phyloP scores from a whole-genome alignment of 2,329 filamentous ascomycete species.

The Thielaviopsis populi region DNA sequence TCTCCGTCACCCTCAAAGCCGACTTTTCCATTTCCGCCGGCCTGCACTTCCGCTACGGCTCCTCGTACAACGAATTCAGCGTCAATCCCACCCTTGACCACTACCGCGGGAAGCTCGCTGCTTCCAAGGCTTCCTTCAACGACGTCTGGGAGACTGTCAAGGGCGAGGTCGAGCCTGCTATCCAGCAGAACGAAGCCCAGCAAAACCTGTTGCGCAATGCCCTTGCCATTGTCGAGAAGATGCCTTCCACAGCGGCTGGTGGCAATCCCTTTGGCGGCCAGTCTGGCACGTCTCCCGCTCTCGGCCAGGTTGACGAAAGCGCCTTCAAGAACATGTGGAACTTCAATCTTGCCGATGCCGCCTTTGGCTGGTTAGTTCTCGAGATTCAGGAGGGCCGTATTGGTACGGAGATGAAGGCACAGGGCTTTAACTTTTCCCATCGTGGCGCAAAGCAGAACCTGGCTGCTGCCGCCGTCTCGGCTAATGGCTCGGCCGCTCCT shows the following conservation, averaged over 20 bases:
- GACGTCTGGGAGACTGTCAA: conserved; percentile 99
- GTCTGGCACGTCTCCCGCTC: conserved; percentile 51
- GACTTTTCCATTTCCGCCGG: conserved; percentile 97
- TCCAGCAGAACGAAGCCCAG: conserved; percentile 84
- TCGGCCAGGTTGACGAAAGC: conserved; percentile 90
- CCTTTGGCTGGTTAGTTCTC: conserved; percentile 88
- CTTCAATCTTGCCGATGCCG: conserved; percentile 94
- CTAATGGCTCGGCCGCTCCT: conserved; percentile 13
- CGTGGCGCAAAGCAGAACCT: conserved; percentile 63
- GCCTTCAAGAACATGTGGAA: conserved; percentile 99
- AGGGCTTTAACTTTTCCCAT: conserved; percentile 98
- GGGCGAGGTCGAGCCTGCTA: conserved; percentile 84
- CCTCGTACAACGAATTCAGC: conserved; percentile 98
- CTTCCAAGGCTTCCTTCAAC: conserved; percentile 95
- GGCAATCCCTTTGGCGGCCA: conserved; percentile 94
- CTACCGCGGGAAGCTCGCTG: conserved; percentile 94
- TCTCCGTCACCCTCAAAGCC: conserved; percentile 91
- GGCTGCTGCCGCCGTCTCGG: conserved; percentile 25
- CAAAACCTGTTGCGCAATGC: conserved; percentile 85
- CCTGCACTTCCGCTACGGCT: conserved; percentile 95
- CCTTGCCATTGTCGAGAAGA: conserved; percentile 88
- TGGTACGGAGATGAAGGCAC: conserved; percentile 94
- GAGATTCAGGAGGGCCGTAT: conserved; percentile 93
- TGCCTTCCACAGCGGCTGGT: conserved; percentile 87
- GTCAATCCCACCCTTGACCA: conserved; percentile 97